Evolutionary conservation across 1,284 basidiomycete species (phyloP).

Genomic region (Vanrija humicola): DNA sequence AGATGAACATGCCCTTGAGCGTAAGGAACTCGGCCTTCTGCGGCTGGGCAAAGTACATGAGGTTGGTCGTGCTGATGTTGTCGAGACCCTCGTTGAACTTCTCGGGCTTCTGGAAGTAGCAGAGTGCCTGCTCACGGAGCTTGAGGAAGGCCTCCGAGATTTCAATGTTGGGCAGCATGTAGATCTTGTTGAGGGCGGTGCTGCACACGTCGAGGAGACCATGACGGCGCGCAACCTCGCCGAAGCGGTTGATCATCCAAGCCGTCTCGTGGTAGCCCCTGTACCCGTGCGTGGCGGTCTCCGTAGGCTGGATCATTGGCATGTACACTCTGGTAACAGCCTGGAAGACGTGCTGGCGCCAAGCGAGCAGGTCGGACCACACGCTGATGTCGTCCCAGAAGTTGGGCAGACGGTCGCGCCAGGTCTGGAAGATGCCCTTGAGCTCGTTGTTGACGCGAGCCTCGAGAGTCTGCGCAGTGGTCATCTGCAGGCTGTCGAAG

Average conservation of each 20-base stretch:
- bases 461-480: constrained; percentile 85
- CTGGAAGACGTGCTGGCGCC: constrained; percentile 85
- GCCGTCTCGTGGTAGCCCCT: constrained; percentile 99
- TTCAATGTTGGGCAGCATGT: constrained; percentile 98
- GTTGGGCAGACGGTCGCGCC: constrained; percentile 96
- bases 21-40: constrained; percentile 99
- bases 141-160: constrained; percentile 99
- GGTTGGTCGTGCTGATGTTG: constrained; percentile 98
- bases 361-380: constrained; percentile 97
- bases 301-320: constrained; percentile 66
- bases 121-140: constrained; percentile 97
- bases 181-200: constrained; percentile 92
- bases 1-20: constrained; percentile 99
- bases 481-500: constrained; percentile 83
- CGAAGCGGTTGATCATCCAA: constrained; percentile 99
- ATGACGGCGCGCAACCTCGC: constrained; percentile 98
- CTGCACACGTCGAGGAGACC: constrained; percentile 95
- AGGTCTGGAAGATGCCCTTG: constrained; percentile 92
- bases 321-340: constrained; percentile 98
- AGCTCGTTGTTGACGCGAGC: constrained; percentile 85
- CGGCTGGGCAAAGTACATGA: constrained; percentile 91
- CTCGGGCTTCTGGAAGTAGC: constrained; percentile 93
- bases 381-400: constrained; percentile 96
- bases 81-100: constrained; percentile 92
- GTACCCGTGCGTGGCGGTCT: constrained; percentile 76